phyloP scores from a whole-genome alignment of 2,329 filamentous ascomycete species.

The Malbranchea cinnamomea region DNA sequence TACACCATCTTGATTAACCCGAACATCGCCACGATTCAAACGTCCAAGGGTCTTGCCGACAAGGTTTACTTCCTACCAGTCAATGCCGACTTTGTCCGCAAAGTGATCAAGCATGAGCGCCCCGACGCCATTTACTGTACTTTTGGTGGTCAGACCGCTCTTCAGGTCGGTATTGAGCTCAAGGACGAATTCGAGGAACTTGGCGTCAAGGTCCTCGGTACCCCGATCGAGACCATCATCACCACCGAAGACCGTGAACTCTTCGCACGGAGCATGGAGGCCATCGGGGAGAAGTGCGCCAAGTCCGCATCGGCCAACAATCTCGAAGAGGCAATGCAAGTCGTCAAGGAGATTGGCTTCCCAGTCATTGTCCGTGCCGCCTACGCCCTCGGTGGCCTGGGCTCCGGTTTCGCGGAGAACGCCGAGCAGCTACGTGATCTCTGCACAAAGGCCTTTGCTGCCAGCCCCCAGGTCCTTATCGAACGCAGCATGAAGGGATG shows the following conservation, averaged over 20 bases:
- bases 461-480: constrained; percentile 88
- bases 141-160: constrained; percentile 91
- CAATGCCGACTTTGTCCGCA: constrained; percentile 91
- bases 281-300: constrained; percentile 92
- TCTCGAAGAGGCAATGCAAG: constrained; percentile 74
- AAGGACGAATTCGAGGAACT: constrained; percentile 92
- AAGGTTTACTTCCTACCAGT: constrained; percentile 98
- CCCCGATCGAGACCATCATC: constrained; percentile 94
- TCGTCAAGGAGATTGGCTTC: constrained; percentile 82
- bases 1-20: constrained; percentile 98
- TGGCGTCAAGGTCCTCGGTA: constrained; percentile 87
- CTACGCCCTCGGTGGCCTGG: constrained; percentile 86
- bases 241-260: constrained; percentile 96
- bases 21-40: constrained; percentile 98
- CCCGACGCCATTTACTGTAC: constrained; percentile 96
- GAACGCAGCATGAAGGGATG: constrained; percentile 99
- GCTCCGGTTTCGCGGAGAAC: constrained; percentile 89
- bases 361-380: constrained; percentile 95
- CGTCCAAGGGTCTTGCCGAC: constrained; percentile 90
- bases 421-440: constrained; percentile 68
- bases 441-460: constrained; percentile 88
- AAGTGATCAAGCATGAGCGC: constrained; percentile 87
- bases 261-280: constrained; percentile 96
- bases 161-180: constrained; percentile 92
- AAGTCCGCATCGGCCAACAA: constrained; percentile 89